These are phyloP conservation scores for Cryptosporidium xiaoi DNA, from an alignment of 169 alveolate species.

Conservation along the genomic window DNA sequence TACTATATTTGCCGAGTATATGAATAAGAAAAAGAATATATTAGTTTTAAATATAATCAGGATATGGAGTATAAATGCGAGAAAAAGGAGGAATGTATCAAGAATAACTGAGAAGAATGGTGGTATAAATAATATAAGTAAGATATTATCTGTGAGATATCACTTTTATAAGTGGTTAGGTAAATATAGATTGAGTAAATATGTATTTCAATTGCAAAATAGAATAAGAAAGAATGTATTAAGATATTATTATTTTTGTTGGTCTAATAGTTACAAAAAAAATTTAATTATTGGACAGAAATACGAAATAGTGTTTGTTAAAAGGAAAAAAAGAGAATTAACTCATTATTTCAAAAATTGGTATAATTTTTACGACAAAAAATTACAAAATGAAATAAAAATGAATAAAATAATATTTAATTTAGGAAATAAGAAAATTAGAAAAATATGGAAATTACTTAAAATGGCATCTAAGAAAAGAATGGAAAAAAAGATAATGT, in stretches of 20 bases:
- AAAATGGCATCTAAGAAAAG: background rate
- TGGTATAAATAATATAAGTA: background rate
- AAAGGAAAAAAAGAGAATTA: background rate
- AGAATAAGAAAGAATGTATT: background rate
- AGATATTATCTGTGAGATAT: background rate
- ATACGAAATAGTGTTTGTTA: background rate
- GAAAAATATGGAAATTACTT: background rate
- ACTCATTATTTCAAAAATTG: background rate
- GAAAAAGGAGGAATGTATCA: background rate
- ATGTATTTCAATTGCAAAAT: background rate
- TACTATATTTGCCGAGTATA: background rate
- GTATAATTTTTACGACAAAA: background rate
- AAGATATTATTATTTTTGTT: background rate
- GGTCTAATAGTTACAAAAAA: background rate
- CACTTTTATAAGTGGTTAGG: conserved; percentile 19
- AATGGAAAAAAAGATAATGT: background rate
- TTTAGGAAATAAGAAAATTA: background rate
- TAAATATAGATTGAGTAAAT: background rate
- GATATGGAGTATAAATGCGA: conserved; percentile 1
- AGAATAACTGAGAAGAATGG: background rate
- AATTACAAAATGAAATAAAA: background rate
- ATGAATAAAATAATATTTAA: background rate
- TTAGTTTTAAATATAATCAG: background rate
- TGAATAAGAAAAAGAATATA: background rate
- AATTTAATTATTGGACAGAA: background rate